Percentiles rank a stretch among this genome's conserved stretches.
Evolutionary conservation across 2,329 filamentous ascomycete genomes (phyloP).

Genomic region (Helminthosporium solani): DNA sequence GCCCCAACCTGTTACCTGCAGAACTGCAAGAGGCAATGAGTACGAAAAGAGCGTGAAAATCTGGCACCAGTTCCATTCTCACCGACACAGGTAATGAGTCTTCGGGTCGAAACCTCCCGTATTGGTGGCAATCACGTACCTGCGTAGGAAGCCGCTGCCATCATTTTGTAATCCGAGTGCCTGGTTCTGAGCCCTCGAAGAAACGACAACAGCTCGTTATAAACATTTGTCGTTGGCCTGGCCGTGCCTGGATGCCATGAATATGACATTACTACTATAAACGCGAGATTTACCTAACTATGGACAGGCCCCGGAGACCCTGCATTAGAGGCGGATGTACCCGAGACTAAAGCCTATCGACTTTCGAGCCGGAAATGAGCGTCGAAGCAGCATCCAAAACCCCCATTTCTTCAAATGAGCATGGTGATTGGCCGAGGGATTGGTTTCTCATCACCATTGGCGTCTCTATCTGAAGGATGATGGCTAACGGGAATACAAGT

Average conservation of each 20-base stretch:
- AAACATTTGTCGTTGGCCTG: constrained; percentile 6
- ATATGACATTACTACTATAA: constrained; percentile 10
- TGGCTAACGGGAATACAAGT: constrained; percentile 14
- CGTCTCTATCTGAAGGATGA: constrained; percentile 12
- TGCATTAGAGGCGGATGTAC: constrained; percentile 6
- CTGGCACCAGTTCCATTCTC: not conserved
- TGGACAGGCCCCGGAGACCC: constrained; percentile 17
- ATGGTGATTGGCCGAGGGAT: constrained; percentile 17
- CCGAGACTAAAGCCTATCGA: constrained; percentile 9
- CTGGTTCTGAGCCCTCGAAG: too few relatives aligned
- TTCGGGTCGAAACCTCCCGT: constrained; percentile 5
- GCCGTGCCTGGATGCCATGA: constrained; percentile 10
- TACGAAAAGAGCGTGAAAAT: constrained; percentile 19
- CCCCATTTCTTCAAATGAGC: constrained; percentile 13
- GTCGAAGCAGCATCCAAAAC: constrained; percentile 9
- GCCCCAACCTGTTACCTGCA: constrained; percentile 6
- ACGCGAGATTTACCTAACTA: constrained; percentile 16
- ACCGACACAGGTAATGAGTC: not conserved
- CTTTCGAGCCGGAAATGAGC: constrained; percentile 1
- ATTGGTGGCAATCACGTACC: constrained; percentile 4
- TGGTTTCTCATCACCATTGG: constrained; percentile 11
- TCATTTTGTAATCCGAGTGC: constrained; percentile 1
- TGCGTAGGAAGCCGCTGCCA: constrained; percentile 7
- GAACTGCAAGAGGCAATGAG: constrained; percentile 15
- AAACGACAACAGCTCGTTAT: constrained; percentile 3